Base-by-base conservation (phyloP, 345 rosid species). In the Pelargonium nanum region DNA sequence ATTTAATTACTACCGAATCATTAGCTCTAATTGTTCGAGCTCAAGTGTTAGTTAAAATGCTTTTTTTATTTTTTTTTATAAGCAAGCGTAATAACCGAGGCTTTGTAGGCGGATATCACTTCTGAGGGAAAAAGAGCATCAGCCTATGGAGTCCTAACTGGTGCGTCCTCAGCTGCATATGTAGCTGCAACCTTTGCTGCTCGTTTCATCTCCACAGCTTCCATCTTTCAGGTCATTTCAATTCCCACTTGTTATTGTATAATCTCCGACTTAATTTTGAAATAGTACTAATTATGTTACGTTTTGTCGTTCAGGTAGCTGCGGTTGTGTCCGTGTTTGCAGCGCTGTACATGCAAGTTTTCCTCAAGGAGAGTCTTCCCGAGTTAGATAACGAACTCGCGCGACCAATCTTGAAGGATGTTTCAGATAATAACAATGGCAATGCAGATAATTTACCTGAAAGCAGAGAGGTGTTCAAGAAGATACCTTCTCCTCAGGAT, bases 21-120 rank as follows among this genome's bases (percentile, higher is more conserved):
- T 48, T 15, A 1, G n/a, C n/a, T 19, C 52, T 48, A 12, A 48
- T 48, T 48, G 52, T 1, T 1, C 1, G 1, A 19, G 7, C n/a
- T n/a, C n/a, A n/a, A n/a, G n/a, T n/a, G n/a, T n/a, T n/a, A n/a
- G n/a, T n/a, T n/a, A n/a, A n/a, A n/a, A n/a, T n/a, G n/a, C n/a
- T n/a, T n/a, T n/a, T n/a, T n/a, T n/a, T n/a, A n/a, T n/a, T n/a
- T n/a, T n/a, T n/a, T n/a, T n/a, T n/a, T n/a, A n/a, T n/a, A n/a
- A n/a, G n/a, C n/a, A n/a, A n/a, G n/a, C n/a, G n/a, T n/a, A n/a
- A n/a, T n/a, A n/a, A n/a, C n/a, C n/a, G n/a, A n/a, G n/a, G n/a
- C n/a, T n/a, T n/a, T n/a, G n/a, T n/a, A 92, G 98, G 97, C 95
- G 53, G 91, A 89, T 59, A 78, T 65, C 55, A 58, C 81, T 32